Evolutionary conservation across 1,284 basidiomycete genomes (phyloP), one percentile per base, ranked within the genome.

Genomic region (Somion occarium): DNA sequence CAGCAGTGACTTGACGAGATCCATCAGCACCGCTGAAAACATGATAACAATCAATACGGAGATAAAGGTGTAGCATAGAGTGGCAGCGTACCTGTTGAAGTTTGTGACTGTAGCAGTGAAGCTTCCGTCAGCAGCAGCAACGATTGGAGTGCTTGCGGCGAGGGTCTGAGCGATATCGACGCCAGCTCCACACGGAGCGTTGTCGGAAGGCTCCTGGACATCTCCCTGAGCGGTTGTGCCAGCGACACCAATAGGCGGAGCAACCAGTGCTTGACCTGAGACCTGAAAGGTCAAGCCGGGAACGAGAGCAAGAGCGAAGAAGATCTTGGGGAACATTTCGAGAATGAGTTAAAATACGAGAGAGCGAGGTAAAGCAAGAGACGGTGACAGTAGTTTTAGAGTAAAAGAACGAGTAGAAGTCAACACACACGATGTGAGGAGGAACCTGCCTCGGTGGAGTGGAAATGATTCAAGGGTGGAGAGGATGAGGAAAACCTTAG

Each of bases 21-120:
- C 79, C 80, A 60, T 81, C 79, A 3, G 53, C 49, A 41, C 71
- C 71, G 41, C 72, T 76, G 46, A 4, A 26, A 15, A 50, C 11
- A n/a, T n/a, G 42, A 45, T 46, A 26, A 42, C 25, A 44, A 23
- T 38, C 25, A 20, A 30, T 34, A 34, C 46, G 42, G 5, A 52
- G 30, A 41, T 19, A 1, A 26, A 37, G 44, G 34, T n/a, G n/a
- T n/a, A 41, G 5, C 42, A 39, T 12, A 38, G 42, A 43, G 13
- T 7, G 24, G 5, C 13, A 20, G 66, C 75, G 54, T 55, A 79
- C 79, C 55, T 67, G 56, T 82, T 81, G 63, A 78, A 80, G 66
- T 79, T 74, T 38, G 68, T 73, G 46, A 69, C 66, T 22, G 67
- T 75, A 9, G 70, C 69, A 11, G 64, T 65, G 61, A 79, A 74